Evolutionary conservation across 768 basidiomycete species (phyloP), one percentile per base, ranked within the genome.

Genomic region (Leucosporidium yakuticum): DNA sequence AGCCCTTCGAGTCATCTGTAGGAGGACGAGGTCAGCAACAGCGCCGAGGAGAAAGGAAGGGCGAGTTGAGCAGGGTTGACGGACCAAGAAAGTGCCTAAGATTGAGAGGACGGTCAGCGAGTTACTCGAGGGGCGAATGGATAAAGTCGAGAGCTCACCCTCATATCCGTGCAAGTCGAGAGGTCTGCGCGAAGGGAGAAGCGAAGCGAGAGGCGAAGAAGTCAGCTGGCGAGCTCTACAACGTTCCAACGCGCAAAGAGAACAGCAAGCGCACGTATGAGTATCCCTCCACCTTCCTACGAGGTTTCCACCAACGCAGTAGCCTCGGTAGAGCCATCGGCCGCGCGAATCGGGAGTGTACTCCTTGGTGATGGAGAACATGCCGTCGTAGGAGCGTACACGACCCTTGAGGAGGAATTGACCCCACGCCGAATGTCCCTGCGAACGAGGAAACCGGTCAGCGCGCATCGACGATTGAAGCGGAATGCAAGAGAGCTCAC

Each of bases 351-450:
- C 75, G 21, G 75, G 72, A 29, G 72, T 71, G 76, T 93, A 92
- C 83, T 90, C 86, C 77, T 93, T 93, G n/a, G 83, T 85, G 14
- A 93, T 76, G 69, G 84, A 88, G 60, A 93, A 82, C 71, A 90
- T 84, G 12, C 91, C 91, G 76, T 93, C 91, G 74, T 84, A 85
- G 21, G 87, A 84, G 64, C 91, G 81, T n/a, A 94, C 83, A 23
- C 91, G 84, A 48, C 91, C 91, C 5, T 87, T 80, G 31, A 94
- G 78, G 66, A 83, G 86, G 79, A 92, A 94, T 71, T 89, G 86
- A 29, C 91, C 91, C 91, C 91, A 94, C 20, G 90, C 86, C 12
- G 91, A 93, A 79, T 93, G 91, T 7, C 91, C 90, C 89, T 91
- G 66, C 25, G n/a, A 20, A 25, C 17, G 39, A 25, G 63, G 55